phyloP scores from a whole-genome alignment of 2,329 filamentous ascomycete species.

The Stylonectria norvegica region DNA sequence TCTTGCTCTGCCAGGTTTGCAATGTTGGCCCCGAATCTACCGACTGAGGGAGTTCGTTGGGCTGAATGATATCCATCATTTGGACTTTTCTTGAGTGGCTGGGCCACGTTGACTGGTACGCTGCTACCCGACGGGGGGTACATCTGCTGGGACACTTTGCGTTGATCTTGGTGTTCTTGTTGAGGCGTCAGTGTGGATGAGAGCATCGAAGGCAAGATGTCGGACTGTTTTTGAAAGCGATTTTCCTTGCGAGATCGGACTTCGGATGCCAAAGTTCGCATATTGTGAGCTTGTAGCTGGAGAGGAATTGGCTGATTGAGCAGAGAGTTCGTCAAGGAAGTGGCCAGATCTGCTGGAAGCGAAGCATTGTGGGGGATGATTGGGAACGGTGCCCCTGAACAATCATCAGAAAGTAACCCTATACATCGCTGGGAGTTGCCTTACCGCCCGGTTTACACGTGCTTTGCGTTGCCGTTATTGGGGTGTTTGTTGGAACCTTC shows the following conservation, averaged over 20 bases:
- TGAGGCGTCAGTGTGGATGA: conserved; percentile 10
- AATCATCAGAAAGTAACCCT: conserved; percentile 3
- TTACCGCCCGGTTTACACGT: conserved; percentile 18
- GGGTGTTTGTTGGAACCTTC: conserved; percentile 43
- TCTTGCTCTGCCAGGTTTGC: conserved; percentile 10
- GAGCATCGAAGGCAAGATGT: conserved; percentile 13
- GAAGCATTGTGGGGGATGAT: conserved; percentile 13
- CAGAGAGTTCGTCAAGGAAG: conserved; percentile 45
- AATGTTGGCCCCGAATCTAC: conserved; percentile 4
- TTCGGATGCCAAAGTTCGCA: conserved; percentile 33
- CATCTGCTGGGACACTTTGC: conserved; percentile 40
- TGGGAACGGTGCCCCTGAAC: conserved; percentile 17
- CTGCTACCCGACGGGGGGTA: conserved; percentile 27
- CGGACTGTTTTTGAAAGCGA: conserved; percentile 19
- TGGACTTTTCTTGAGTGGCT: conserved; percentile 15
- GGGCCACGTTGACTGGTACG: conserved; percentile 12
- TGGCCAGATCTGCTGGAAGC: conserved; percentile 36
- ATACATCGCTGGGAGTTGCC: background rate
- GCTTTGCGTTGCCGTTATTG: conserved; percentile 27
- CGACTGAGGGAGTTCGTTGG: conserved; percentile 9
- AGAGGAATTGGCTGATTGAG: conserved; percentile 45
- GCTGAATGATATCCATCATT: conserved; percentile 4
- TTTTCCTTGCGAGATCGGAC: conserved; percentile 46
- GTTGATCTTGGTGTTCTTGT: conserved; percentile 33
- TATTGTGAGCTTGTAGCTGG: conserved; percentile 30